These are phyloP conservation scores for Schoenoplectus tabernaemontani DNA, from an alignment of 202 grass and related monocot genomes.

Conservation along the genomic window DNA sequence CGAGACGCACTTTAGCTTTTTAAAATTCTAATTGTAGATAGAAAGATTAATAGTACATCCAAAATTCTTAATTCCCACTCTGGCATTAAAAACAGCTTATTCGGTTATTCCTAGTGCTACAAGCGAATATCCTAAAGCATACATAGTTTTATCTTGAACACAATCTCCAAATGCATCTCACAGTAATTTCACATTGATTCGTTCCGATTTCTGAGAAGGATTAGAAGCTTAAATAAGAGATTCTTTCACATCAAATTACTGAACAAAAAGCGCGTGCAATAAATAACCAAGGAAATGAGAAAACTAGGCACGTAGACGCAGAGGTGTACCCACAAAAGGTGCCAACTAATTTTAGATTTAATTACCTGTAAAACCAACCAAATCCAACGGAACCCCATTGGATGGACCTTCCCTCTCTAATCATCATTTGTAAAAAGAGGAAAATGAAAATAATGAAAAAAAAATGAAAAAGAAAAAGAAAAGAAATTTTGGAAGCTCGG, in stretches of 20 bases:
- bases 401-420: neutral
- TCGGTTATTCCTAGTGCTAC: neutral
- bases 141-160: neutral
- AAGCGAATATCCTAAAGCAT: neutral
- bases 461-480: neutral
- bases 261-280: neutral
- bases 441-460: neutral
- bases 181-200: neutral
- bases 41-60: too few relatives aligned
- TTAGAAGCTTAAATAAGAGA: neutral
- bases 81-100: too few relatives aligned
- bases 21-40: too few relatives aligned
- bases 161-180: neutral
- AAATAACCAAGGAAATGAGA: neutral
- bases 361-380: constrained; percentile 13
- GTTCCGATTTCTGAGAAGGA: neutral
- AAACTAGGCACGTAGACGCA: neutral
- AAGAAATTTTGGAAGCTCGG: neutral
- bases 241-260: neutral
- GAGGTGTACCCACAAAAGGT: neutral
- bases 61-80: too few relatives aligned
- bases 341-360: constrained; percentile 17
- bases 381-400: constrained; percentile 14
- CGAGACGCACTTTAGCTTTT: too few relatives aligned
- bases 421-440: neutral